Conservation (phyloP, 2,329 filamentous ascomycete species). For the Apiospora malaysiana region DNA sequence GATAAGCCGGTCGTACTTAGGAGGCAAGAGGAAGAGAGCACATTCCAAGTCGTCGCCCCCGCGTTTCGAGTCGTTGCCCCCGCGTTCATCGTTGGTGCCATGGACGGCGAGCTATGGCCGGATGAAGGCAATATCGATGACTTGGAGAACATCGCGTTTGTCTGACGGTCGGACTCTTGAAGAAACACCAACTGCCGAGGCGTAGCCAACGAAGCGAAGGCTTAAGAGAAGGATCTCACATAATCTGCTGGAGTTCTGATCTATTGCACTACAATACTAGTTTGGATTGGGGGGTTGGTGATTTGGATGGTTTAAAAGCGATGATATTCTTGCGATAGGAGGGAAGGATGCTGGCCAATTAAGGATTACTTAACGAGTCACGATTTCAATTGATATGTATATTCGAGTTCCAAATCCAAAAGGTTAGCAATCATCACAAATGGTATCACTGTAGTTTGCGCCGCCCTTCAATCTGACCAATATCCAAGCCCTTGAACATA, state of each 20-base stretch:
- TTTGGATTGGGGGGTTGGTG: neutral
- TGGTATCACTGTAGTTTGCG: neutral
- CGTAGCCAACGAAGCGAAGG: no score
- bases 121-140: neutral
- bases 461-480: neutral
- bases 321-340: no score
- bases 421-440: neutral
- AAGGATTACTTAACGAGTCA: no score
- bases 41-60: neutral
- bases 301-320: no score
- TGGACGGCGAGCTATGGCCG: slow-evolving; percentile 2
- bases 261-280: no score
- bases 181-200: neutral
- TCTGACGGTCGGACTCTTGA: neutral
- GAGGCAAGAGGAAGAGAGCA: neutral
- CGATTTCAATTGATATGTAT: neutral
- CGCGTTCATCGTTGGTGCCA: neutral
- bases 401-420: neutral
- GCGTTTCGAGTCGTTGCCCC: neutral
- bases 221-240: no score
- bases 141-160: neutral
- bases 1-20: neutral
- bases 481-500: neutral
- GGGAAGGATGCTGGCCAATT: no score
- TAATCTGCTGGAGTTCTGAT: no score